Evolutionary conservation across 345 rosid genomes (phyloP).

Genomic region (Bretschneidera sinensis): DNA sequence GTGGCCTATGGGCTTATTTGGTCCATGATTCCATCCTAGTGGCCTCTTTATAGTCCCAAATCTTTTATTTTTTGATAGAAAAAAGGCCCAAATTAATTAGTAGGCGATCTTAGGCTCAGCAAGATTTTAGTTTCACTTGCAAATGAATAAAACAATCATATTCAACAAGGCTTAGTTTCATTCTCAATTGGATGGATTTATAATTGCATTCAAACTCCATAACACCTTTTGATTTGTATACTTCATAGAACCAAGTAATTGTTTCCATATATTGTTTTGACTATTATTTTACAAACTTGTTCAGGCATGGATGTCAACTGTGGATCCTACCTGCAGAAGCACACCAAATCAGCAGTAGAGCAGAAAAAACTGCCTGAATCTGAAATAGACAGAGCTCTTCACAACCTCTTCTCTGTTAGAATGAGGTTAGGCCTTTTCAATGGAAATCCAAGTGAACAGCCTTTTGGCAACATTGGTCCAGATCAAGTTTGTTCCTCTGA

Average conservation of each 20-base stretch:
- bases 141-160: too few relatives aligned
- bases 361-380: slow-evolving; percentile 56
- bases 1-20: too few relatives aligned
- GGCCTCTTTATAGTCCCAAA: too few relatives aligned
- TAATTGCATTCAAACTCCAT: too few relatives aligned
- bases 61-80: too few relatives aligned
- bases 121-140: too few relatives aligned
- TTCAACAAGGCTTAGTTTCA: too few relatives aligned
- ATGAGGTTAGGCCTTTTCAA: slow-evolving; percentile 88
- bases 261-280: background rate
- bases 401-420: slow-evolving; percentile 68
- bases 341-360: slow-evolving; percentile 60
- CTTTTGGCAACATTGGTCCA: slow-evolving; percentile 60
- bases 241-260: too few relatives aligned
- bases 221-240: background rate
- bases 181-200: too few relatives aligned
- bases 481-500: slow-evolving; percentile 58
- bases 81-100: too few relatives aligned
- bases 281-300: background rate
- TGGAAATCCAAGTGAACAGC: slow-evolving; percentile 55
- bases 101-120: too few relatives aligned
- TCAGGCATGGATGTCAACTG: slow-evolving; percentile 92
- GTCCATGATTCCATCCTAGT: too few relatives aligned
- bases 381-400: slow-evolving; percentile 64
- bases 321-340: slow-evolving; percentile 59